Base-by-base conservation (phyloP, 345 rosid species). In the Triadica sebifera region DNA sequence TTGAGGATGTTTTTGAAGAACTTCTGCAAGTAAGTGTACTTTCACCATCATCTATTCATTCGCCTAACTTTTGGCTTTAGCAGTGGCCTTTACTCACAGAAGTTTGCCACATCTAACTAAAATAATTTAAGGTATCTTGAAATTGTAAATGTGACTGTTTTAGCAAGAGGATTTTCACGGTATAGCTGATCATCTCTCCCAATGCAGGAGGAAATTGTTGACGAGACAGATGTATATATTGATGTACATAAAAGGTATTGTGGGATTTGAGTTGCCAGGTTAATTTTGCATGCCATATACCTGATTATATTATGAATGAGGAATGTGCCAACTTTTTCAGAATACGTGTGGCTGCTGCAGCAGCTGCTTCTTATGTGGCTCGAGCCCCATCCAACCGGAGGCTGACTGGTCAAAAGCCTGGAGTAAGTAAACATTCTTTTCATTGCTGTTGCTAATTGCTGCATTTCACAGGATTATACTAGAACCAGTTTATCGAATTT, bases 231-330 rank as follows among this genome's bases (percentile, higher is more conserved):
- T 73, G 91, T 85, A 6, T 91, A 87, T 70, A 51, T 89, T 25
- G 96, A 91, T 78, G 96, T 91, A 69, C 96, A 91, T 78, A 91
- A 84, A 83, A 87, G 92, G 96, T 91, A 87, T 22, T 2, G 38
- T 37, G 38, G 19, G n/a, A 43, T 74, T 55, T 5, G 52, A 38
- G 53, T 60, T 39, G 63, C 51, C 19, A 6, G 37, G 0, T 47
- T 60, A n/a, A 60, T 25, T 59, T 59, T 38, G 10, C 12, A 37
- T 53, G 43, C 22, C 25, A 22, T 34, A 55, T 43, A 12, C 24
- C 12, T 46, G 12, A 49, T 43, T 8, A 63, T 12, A 60, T n/a
- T 43, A 51, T 22, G 47, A 43, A 43, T 47, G 62, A 64, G 37
- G 61, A 68, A n/a, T 61, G 16, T 55, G 13, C 49, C 39, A 9